Evolutionary conservation across 345 rosid species (phyloP), one percentile per base, ranked within the genome.

Genomic region (Raphanus sativus): DNA sequence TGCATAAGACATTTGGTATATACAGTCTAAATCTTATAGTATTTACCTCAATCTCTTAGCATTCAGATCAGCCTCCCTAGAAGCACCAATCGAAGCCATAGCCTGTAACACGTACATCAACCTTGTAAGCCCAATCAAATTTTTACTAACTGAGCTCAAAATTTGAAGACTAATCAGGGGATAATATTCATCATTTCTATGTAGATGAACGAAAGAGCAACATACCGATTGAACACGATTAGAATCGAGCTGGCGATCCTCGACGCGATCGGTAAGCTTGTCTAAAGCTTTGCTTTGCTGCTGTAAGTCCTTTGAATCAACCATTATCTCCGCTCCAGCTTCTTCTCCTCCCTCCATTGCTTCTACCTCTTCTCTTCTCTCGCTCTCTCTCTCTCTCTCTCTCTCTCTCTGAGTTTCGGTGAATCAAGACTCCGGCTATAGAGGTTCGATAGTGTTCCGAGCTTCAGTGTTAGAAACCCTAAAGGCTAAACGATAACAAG

Each of bases 231-330:
- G 97, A 75, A 89, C 97, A 34, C 97, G 98, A 69, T 91, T 87
- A 33, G 97, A 91, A 77, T 93, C 91, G 81, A 95, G 97, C 88
- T 93, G 99, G 28, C 98, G 98, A 81, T 95, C 99, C 83, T 95
- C 97, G 24, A 95, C 99, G 5, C 86, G 99, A 84, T 95, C 98
- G 63, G 98, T 92, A 78, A 95, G 98, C 88, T 91, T 95, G 83
- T 95, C 96, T 32, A 95, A 82, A 24, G 97, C 98, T 82, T 95
- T 95, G 92, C 93, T 95, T 81, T 95, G 97, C 79, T 93, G 93
- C 83, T 93, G 99, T 13, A 95, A 76, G 61, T 95, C 99, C 86
- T 95, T 95, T 3, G 98, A 95, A 81, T 93, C 97, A 0, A 81
- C 83, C 52, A 84, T 71, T 69, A 86, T 81, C 62, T 88, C 97